Evolutionary conservation across 2,329 filamentous ascomycete genomes (phyloP).

Genomic region (Pseudopithomyces chartarum): DNA sequence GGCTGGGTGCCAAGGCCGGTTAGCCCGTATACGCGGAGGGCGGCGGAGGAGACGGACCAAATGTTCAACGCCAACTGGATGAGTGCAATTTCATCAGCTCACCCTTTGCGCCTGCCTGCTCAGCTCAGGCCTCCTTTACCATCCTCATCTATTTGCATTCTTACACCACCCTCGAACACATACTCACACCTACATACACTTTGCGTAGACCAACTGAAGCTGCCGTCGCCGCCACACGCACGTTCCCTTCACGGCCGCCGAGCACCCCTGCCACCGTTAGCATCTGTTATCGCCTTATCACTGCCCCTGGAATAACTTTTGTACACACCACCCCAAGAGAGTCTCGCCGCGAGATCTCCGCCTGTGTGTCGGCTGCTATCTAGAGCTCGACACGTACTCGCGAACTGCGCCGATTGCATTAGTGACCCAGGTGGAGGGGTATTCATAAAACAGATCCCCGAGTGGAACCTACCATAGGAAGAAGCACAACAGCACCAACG

Average conservation of each 20-base stretch:
- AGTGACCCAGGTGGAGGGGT: neutral
- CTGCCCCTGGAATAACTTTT: slow-evolving; percentile 31
- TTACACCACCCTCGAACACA: neutral
- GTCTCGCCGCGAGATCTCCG: slow-evolving; percentile 11
- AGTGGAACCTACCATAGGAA: neutral
- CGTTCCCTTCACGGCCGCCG: slow-evolving; percentile 6
- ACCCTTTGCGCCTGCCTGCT: slow-evolving; percentile 9
- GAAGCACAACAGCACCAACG: slow-evolving; percentile 1
- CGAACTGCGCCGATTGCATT: neutral
- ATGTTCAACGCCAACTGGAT: slow-evolving; percentile 10
- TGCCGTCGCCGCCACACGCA: neutral
- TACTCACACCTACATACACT: neutral
- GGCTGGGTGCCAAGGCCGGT: slow-evolving; percentile 12
- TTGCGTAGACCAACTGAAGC: too few relatives aligned
- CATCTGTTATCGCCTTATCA: slow-evolving; percentile 45
- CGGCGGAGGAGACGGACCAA: slow-evolving; percentile 16
- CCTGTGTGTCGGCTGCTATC: neutral
- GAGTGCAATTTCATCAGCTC: slow-evolving; percentile 12
- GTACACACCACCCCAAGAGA: slow-evolving; percentile 1
- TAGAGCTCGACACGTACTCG: neutral
- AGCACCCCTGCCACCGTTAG: slow-evolving; percentile 20
- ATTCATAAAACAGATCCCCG: neutral
- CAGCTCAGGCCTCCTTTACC: neutral
- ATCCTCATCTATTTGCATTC: neutral
- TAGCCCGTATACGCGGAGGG: slow-evolving; percentile 13